Percentiles rank a stretch among this genome's conserved stretches.
phyloP scores from a whole-genome alignment of 2,329 filamentous ascomycete species.

The Pseudodiploospora longispora region DNA sequence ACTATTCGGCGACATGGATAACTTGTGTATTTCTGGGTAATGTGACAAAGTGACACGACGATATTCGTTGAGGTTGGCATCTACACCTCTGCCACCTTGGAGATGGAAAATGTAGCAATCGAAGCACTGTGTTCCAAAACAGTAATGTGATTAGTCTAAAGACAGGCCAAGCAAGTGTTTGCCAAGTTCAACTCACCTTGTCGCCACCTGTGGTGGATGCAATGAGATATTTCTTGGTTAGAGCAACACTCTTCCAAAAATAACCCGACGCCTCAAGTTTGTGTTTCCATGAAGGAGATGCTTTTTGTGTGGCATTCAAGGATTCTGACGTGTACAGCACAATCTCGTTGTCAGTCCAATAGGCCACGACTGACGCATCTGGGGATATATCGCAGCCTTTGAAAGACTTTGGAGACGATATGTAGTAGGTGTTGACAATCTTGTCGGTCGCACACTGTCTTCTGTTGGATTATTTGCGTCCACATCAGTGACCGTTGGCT shows the following conservation, averaged over 20 bases:
- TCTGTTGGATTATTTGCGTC: background rate
- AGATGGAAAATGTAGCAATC: slow-evolving; percentile 17
- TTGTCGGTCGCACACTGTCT: background rate
- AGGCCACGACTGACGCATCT: slow-evolving; percentile 17
- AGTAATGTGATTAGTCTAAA: too few relatives aligned
- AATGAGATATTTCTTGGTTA: slow-evolving; percentile 14
- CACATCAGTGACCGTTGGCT: slow-evolving; percentile 1
- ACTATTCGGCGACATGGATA: slow-evolving; percentile 13
- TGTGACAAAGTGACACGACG: slow-evolving; percentile 9
- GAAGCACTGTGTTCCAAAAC: too few relatives aligned
- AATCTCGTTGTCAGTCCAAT: slow-evolving; percentile 21
- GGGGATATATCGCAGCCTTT: slow-evolving; percentile 22
- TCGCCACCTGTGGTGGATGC: slow-evolving; percentile 15
- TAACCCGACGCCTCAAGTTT: slow-evolving; percentile 9
- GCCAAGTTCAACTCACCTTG: slow-evolving; percentile 6
- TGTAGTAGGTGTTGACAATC: slow-evolving; percentile 7
- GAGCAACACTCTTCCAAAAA: slow-evolving; percentile 13
- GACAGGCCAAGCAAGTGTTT: too few relatives aligned
- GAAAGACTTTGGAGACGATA: slow-evolving; percentile 10
- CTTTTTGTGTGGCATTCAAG: slow-evolving; percentile 6
- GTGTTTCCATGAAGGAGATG: slow-evolving; percentile 4
- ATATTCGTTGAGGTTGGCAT: slow-evolving; percentile 8
- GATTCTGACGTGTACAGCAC: slow-evolving; percentile 18
- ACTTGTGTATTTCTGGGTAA: slow-evolving; percentile 9
- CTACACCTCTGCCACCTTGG: slow-evolving; percentile 11